These are phyloP conservation scores for Eucalyptus pauciflora DNA, from an alignment of 345 rosid species.

Conservation along the genomic window DNA sequence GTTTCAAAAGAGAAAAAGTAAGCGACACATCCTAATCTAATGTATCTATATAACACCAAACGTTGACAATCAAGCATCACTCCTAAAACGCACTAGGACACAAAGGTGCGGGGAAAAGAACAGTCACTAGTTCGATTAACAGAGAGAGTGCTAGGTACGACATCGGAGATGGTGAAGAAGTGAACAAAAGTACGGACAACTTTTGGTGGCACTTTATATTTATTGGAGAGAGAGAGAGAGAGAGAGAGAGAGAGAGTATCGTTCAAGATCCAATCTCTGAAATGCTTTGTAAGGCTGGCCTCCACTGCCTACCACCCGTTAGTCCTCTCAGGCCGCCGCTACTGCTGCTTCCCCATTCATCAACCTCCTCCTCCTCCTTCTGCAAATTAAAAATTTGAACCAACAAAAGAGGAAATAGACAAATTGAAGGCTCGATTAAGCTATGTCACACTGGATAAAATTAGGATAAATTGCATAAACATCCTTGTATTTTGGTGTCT, in stretches of 20 bases:
- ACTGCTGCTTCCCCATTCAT: background rate
- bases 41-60: background rate
- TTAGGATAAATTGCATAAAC: background rate
- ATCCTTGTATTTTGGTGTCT: background rate
- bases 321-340: background rate
- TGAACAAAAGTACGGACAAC: background rate
- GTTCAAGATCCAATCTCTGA: constrained; percentile 49
- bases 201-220: background rate
- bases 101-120: background rate
- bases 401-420: background rate
- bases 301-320: constrained; percentile 47
- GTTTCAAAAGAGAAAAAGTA: background rate
- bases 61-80: background rate
- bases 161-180: background rate
- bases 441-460: background rate
- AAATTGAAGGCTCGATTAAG: background rate
- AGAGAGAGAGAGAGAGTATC: background rate
- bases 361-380: background rate
- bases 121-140: background rate
- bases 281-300: constrained; percentile 83
- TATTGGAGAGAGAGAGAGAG: background rate
- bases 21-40: background rate
- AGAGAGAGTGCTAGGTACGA: background rate
- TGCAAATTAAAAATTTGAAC: background rate
- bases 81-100: background rate